A percentile compares a stretch with the other conserved stretches of the same genome.
These are phyloP conservation scores for Curvularia sp. DNA, from an alignment of 2,329 filamentous ascomycete species.

Conservation along the genomic window DNA sequence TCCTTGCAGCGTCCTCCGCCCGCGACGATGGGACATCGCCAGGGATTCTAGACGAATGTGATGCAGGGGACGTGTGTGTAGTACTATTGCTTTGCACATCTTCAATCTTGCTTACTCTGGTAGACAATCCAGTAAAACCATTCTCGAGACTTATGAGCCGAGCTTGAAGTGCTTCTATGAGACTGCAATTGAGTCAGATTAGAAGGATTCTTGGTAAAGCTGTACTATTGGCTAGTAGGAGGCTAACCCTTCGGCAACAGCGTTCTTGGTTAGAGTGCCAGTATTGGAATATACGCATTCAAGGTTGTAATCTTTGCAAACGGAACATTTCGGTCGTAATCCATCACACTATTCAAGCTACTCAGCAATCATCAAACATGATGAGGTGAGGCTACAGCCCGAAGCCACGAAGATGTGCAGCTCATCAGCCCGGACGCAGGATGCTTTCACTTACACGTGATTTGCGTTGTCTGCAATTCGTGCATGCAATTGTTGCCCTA, in stretches of 20 bases:
- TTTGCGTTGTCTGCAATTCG: constrained; percentile 19
- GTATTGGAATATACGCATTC: constrained; percentile 54
- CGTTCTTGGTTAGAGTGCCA: constrained; percentile 47
- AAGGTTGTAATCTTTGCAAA: constrained; percentile 52
- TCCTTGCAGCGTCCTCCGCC: constrained; percentile 8
- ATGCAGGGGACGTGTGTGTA: neutral
- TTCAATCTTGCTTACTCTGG: constrained; percentile 11
- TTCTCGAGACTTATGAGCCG: constrained; percentile 13
- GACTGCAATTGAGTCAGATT: constrained; percentile 3
- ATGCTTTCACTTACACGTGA: constrained; percentile 18
- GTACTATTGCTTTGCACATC: neutral
- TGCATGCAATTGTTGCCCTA: constrained; percentile 19
- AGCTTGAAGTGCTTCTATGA: constrained; percentile 10
- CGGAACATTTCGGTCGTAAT: constrained; percentile 52
- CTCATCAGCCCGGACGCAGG: neutral
- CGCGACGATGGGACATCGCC: neutral
- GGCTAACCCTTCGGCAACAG: constrained; percentile 51
- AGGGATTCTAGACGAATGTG: neutral
- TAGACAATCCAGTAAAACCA: constrained; percentile 8
- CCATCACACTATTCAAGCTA: constrained; percentile 51
- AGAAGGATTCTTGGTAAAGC: neutral
- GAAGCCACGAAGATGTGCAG: neutral
- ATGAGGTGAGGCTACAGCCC: neutral
- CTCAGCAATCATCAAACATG: neutral
- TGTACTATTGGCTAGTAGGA: neutral